phyloP scores from a whole-genome alignment of 768 basidiomycete genomes.

The Serendipita vermifera region DNA sequence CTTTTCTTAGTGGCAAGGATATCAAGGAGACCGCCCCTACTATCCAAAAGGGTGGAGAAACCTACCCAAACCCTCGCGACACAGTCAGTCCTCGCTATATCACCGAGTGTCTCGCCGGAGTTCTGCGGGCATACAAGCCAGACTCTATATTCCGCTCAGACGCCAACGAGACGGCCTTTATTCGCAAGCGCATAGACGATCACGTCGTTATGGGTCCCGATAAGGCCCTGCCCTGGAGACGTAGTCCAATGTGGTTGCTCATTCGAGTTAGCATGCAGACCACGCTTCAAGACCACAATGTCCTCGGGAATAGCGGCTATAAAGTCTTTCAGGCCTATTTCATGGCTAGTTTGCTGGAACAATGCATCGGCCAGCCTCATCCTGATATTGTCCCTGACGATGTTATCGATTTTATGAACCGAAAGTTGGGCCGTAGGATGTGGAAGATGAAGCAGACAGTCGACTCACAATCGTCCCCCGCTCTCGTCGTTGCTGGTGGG shows the following conservation, averaged over 20 bases:
- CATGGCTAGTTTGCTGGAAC: slow-evolving; percentile 22
- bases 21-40: slow-evolving; percentile 25
- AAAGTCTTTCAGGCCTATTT: slow-evolving; percentile 38
- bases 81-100: slow-evolving; percentile 36
- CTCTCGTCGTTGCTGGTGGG: too few species aligned
- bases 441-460: slow-evolving; percentile 17
- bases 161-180: slow-evolving; percentile 7
- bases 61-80: slow-evolving; percentile 27
- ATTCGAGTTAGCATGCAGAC: slow-evolving; percentile 33
- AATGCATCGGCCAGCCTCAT: slow-evolving; percentile 11
- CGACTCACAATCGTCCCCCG: background rate
- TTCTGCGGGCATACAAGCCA: slow-evolving; percentile 29
- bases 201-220: slow-evolving; percentile 33
- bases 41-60: slow-evolving; percentile 24
- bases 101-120: slow-evolving; percentile 35
- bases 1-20: slow-evolving; percentile 22
- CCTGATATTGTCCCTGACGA: slow-evolving; percentile 19
- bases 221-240: slow-evolving; percentile 35
- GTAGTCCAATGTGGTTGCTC: slow-evolving; percentile 39
- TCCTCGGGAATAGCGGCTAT: slow-evolving; percentile 22
- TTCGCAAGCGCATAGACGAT: slow-evolving; percentile 35
- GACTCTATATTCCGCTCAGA: slow-evolving; percentile 18
- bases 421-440: slow-evolving; percentile 20
- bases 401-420: slow-evolving; percentile 21
- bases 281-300: slow-evolving; percentile 15